Percentiles rank a stretch among this genome's conserved stretches.
phyloP scores from a whole-genome alignment of 1,284 basidiomycete species.

The Tilletia caries region DNA sequence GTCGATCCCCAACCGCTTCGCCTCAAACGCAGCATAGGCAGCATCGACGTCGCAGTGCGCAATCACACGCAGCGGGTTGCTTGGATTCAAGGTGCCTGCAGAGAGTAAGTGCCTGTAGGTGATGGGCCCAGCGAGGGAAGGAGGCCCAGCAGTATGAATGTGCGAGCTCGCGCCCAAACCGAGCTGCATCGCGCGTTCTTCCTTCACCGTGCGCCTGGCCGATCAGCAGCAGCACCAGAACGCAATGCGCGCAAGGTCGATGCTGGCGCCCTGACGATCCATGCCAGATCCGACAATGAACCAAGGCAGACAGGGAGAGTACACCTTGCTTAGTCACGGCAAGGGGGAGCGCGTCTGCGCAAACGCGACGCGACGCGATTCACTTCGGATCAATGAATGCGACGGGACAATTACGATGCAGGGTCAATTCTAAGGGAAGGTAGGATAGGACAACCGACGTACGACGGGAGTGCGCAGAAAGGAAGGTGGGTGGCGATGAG shows the following conservation, averaged over 20 bases:
- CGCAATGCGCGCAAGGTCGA: no score
- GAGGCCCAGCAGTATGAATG: neutral
- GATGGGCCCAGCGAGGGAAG: slow-evolving; percentile 14
- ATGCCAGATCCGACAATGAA: no score
- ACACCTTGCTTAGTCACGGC: neutral
- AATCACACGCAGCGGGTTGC: slow-evolving; percentile 60
- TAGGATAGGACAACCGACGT: neutral
- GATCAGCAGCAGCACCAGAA: no score
- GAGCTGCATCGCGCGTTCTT: neutral
- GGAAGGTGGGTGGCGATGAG: no score
- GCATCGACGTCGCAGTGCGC: slow-evolving; percentile 73
- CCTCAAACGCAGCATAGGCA: slow-evolving; percentile 68
- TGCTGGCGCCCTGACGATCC: no score
- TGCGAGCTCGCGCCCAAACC: slow-evolving; percentile 3
- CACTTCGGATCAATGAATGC: no score
- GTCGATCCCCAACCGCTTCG: slow-evolving; percentile 72
- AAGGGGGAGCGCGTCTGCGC: neutral
- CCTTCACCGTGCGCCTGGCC: neutral
- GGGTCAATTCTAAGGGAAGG: neutral
- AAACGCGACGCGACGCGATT: slow-evolving; percentile 10
- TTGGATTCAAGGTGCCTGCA: slow-evolving; percentile 43
- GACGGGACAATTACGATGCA: slow-evolving; percentile 1
- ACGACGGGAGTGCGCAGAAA: no score
- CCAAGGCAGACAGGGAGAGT: neutral
- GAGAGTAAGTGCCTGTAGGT: slow-evolving; percentile 44